phyloP scores from a whole-genome alignment of 2,329 filamentous ascomycete species.

The Rhytidhysteron rufulum region DNA sequence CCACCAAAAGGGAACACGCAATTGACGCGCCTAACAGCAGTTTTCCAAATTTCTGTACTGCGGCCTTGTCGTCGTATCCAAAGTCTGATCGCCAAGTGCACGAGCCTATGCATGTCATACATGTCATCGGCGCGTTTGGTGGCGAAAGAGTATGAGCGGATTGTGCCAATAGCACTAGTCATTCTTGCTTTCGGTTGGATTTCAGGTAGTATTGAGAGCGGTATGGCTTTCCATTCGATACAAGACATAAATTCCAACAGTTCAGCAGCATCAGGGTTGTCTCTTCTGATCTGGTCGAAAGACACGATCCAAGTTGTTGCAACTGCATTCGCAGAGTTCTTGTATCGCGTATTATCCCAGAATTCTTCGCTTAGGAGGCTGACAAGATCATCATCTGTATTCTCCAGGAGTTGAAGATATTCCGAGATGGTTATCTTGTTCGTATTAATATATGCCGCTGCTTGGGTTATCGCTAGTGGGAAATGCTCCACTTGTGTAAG shows the following conservation, averaged over 20 bases:
- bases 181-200: not conserved
- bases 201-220: constrained; percentile 16
- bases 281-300: constrained; percentile 25
- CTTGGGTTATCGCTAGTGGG: constrained; percentile 39
- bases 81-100: constrained; percentile 1
- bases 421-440: constrained; percentile 12
- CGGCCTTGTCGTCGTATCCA: not conserved
- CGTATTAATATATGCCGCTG: constrained; percentile 36
- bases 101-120: constrained; percentile 1
- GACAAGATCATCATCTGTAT: constrained; percentile 25
- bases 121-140: not conserved
- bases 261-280: constrained; percentile 26
- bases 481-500: constrained; percentile 29
- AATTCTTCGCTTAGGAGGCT: constrained; percentile 35
- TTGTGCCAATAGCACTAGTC: constrained; percentile 1
- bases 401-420: constrained; percentile 30
- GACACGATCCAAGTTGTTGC: constrained; percentile 39
- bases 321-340: constrained; percentile 27
- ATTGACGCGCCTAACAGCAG: not conserved
- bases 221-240: constrained; percentile 17
- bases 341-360: constrained; percentile 29
- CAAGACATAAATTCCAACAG: constrained; percentile 38
- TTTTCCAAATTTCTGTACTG: not conserved
- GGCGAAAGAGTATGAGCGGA: constrained; percentile 1
- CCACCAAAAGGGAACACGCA: not conserved